These are phyloP conservation scores for Calonectria pauciramosa DNA, from an alignment of 2,329 filamentous ascomycete genomes.

Conservation along the genomic window DNA sequence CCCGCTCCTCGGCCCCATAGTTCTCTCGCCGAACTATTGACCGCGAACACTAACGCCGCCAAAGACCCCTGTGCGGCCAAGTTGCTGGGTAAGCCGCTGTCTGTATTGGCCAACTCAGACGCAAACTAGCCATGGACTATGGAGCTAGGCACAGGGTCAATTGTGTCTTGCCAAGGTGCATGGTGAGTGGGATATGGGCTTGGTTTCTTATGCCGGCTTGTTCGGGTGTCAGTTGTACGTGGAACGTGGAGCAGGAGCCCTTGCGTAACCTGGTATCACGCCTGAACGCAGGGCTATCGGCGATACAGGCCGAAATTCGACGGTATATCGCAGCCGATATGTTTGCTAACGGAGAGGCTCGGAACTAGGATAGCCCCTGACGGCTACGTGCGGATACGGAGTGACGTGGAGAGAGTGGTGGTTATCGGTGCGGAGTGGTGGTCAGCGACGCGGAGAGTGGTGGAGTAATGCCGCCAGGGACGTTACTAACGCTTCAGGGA, in stretches of 20 bases:
- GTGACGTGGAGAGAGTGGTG: slow-evolving; percentile 47
- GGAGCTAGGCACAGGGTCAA: slow-evolving; percentile 47
- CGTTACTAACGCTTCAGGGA: slow-evolving; percentile 49
- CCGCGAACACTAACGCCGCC: slow-evolving; percentile 53
- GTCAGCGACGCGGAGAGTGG: slow-evolving; percentile 30
- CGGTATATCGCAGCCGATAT: slow-evolving; percentile 20
- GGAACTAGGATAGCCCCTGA: slow-evolving; percentile 54
- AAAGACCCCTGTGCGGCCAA: slow-evolving; percentile 61
- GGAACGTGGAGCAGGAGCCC: slow-evolving; percentile 50
- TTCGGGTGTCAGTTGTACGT: slow-evolving; percentile 50
- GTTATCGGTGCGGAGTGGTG: slow-evolving; percentile 27
- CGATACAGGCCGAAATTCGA: slow-evolving; percentile 17
- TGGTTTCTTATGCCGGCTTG: slow-evolving; percentile 23
- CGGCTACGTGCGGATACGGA: slow-evolving; percentile 49
- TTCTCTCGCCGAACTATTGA: slow-evolving; percentile 37
- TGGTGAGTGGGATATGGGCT: slow-evolving; percentile 46
- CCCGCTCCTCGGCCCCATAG: neutral
- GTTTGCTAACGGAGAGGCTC: slow-evolving; percentile 42
- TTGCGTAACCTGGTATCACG: slow-evolving; percentile 46
- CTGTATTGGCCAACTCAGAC: slow-evolving; percentile 55
- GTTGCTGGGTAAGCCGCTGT: slow-evolving; percentile 45
- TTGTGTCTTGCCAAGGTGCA: slow-evolving; percentile 53
- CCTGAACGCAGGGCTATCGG: slow-evolving; percentile 20
- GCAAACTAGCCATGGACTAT: slow-evolving; percentile 56
- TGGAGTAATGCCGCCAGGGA: slow-evolving; percentile 48